These are phyloP conservation scores for Mucor racemosus DNA, from an alignment of 371 early-diverging fungal genomes.

Conservation along the genomic window DNA sequence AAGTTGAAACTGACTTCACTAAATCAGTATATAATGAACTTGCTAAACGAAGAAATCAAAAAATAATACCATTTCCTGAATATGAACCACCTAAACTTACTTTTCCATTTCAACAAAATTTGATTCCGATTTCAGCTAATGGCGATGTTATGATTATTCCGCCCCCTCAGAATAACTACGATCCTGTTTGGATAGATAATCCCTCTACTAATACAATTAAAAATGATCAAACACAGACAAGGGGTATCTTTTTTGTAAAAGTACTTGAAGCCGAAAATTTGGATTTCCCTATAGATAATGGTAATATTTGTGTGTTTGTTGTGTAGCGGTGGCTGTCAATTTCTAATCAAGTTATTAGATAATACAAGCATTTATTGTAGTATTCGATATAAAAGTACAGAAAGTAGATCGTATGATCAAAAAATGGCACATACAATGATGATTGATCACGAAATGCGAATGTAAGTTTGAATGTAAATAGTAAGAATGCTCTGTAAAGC, in stretches of 20 bases:
- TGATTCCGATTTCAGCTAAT: slow-evolving; percentile 9
- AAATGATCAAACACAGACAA: neutral
- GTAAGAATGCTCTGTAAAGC: neutral
- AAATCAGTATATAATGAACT: slow-evolving; percentile 16
- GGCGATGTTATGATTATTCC: neutral
- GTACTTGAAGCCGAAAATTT: slow-evolving; percentile 28
- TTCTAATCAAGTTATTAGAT: neutral
- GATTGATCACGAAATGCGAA: slow-evolving; percentile 22
- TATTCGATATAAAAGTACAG: slow-evolving; percentile 16
- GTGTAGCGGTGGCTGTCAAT: neutral
- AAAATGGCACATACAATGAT: slow-evolving; percentile 14
- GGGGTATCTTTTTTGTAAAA: slow-evolving; percentile 10
- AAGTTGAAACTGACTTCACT: slow-evolving; percentile 1
- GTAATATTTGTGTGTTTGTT: slow-evolving; percentile 11
- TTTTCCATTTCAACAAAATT: slow-evolving; percentile 14
- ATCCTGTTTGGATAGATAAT: slow-evolving; percentile 13
- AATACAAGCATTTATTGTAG: slow-evolving; percentile 14
- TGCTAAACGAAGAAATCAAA: slow-evolving; percentile 5
- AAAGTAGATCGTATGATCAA: slow-evolving; percentile 11
- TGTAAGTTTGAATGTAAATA: slow-evolving; percentile 18
- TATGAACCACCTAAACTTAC: slow-evolving; percentile 11
- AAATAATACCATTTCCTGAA: neutral
- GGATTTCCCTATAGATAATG: slow-evolving; percentile 39
- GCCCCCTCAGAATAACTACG: neutral
- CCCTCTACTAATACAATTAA: neutral